phyloP scores from a whole-genome alignment of 768 basidiomycete species.

The Russula brevipes region DNA sequence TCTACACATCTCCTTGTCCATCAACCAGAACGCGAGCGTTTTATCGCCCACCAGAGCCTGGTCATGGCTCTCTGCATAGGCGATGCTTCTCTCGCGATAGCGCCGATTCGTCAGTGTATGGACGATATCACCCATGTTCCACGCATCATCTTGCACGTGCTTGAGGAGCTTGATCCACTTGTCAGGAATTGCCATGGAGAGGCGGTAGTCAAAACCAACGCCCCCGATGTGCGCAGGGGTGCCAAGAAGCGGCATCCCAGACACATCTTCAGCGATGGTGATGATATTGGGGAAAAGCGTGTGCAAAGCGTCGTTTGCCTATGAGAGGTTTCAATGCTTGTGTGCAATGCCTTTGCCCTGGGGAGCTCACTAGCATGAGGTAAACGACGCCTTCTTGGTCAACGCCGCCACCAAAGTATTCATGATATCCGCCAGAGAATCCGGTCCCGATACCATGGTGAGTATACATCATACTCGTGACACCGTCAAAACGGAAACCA shows the following conservation, averaged over 20 bases:
- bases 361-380: conserved; percentile 84
- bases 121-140: conserved; percentile 84
- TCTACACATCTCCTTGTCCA: conserved; percentile 99
- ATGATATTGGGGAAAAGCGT: conserved; percentile 70
- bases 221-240: conserved; percentile 75
- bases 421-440: conserved; percentile 97
- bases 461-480: conserved; percentile 98
- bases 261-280: conserved; percentile 98
- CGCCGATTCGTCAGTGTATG: conserved; percentile 89
- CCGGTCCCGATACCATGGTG: conserved; percentile 98
- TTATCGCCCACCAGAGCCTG: conserved; percentile 99
- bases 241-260: conserved; percentile 96
- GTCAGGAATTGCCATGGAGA: conserved; percentile 98
- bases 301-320: conserved; percentile 94
- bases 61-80: conserved; percentile 94
- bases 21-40: conserved; percentile 97
- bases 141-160: conserved; percentile 79
- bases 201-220: conserved; percentile 94
- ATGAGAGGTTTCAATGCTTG: conserved; percentile 7
- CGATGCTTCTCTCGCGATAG: conserved; percentile 84
- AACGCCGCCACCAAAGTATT: conserved; percentile 85
- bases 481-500: conserved; percentile 97
- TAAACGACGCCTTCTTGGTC: conserved; percentile 92
- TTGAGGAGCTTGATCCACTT: conserved; percentile 99
- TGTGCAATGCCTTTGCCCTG: not conserved